phyloP scores from a whole-genome alignment of 73 alveolate genomes.

The Tetrahymena thermophila region DNA sequence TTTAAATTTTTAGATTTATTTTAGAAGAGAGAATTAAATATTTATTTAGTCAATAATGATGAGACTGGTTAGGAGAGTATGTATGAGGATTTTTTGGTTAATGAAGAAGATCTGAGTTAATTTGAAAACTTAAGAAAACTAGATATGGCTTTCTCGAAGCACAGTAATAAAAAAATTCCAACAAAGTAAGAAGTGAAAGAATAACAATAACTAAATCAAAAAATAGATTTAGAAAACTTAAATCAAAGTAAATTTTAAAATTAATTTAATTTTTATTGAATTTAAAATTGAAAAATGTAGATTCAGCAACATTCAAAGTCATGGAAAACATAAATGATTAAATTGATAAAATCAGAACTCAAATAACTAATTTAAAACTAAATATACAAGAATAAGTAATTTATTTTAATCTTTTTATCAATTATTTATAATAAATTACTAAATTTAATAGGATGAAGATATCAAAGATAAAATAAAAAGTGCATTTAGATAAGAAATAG shows the following conservation, averaged over 20 bases:
- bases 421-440: background rate
- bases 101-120: background rate
- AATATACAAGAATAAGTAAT: background rate
- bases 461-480: constrained; percentile 33
- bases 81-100: background rate
- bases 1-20: background rate
- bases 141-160: background rate
- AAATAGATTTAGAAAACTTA: constrained; percentile 24
- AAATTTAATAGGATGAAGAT: constrained; percentile 11
- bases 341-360: background rate
- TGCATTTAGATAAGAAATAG: constrained; percentile 37
- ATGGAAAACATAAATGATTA: constrained; percentile 29
- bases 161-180: background rate
- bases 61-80: background rate
- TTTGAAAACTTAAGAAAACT: background rate
- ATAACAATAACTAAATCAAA: background rate
- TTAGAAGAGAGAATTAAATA: background rate
- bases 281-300: background rate
- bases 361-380: constrained; percentile 3
- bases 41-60: background rate
- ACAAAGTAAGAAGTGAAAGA: constrained; percentile 29
- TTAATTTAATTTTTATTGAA: background rate
- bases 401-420: background rate
- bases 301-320: constrained; percentile 30
- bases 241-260: constrained; percentile 6